phyloP scores from a whole-genome alignment of 108 stramenopile species.

The Fistulifera pelliculosa region DNA sequence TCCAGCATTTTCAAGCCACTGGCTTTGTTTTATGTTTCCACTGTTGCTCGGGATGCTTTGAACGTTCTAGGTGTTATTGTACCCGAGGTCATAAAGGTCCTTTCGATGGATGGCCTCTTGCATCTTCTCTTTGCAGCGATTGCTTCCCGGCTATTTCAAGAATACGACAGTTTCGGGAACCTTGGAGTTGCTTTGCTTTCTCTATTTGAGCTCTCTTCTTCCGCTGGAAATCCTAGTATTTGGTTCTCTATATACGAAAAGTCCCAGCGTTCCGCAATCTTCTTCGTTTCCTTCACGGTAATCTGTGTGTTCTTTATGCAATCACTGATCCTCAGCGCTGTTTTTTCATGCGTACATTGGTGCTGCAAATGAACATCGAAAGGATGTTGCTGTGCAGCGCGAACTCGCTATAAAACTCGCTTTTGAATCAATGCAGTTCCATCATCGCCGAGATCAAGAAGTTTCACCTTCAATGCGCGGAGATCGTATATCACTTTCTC shows the following conservation, averaged over 20 bases:
- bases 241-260: conserved; percentile 27
- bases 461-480: background rate
- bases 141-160: conserved; percentile 29
- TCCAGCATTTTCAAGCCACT: conserved; percentile 44
- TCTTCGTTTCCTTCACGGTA: conserved; percentile 43
- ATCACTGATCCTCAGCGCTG: conserved; percentile 45
- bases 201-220: conserved; percentile 41
- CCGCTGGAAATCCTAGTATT: conserved; percentile 42
- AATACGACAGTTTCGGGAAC: conserved; percentile 22
- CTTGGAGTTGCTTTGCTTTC: conserved; percentile 25
- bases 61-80: conserved; percentile 32
- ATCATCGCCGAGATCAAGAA: background rate
- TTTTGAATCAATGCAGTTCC: conserved; percentile 21
- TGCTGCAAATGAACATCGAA: conserved; percentile 30
- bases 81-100: conserved; percentile 31
- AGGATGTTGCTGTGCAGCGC: conserved; percentile 21
- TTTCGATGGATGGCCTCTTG: conserved; percentile 43
- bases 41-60: conserved; percentile 33
- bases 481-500: background rate
- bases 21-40: conserved; percentile 38
- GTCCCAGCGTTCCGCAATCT: conserved; percentile 24
- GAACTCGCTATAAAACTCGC: conserved; percentile 37
- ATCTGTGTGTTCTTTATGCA: conserved; percentile 38
- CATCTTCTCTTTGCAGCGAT: conserved; percentile 44
- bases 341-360: conserved; percentile 56